phyloP scores from a whole-genome alignment of 2,329 filamentous ascomycete genomes.

The Botrytis fragariae region DNA sequence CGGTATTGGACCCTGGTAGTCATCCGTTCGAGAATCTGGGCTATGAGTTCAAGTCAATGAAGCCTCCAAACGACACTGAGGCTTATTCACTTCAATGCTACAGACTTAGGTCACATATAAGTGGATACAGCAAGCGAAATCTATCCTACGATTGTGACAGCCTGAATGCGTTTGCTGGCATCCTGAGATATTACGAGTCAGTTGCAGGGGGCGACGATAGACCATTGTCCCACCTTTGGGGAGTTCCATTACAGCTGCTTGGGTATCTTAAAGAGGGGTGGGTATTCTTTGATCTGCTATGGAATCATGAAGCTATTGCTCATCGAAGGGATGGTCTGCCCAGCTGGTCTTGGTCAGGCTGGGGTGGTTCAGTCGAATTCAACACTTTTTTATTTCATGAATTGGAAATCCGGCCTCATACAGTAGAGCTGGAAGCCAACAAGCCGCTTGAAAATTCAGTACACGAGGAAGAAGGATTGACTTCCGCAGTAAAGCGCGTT shows the following conservation, averaged over 20 bases:
- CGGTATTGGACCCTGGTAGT: rapidly evolving
- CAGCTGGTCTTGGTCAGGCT: background rate
- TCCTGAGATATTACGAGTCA: background rate
- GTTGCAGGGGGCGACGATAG: rapidly evolving
- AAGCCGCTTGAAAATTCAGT: rapidly evolving
- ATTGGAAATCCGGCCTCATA: background rate
- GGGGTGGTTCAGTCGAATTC: no score
- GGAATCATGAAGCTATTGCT: background rate
- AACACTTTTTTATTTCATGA: no score
- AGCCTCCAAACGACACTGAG: background rate
- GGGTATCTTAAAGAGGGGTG: rapidly evolving
- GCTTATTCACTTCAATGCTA: rapidly evolving
- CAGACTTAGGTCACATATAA: background rate
- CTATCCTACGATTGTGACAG: background rate
- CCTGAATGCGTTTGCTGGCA: background rate
- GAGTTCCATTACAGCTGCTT: background rate
- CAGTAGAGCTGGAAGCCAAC: no score
- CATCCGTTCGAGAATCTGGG: no score
- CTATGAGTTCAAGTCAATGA: background rate
- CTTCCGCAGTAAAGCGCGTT: background rate
- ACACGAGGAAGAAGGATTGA: background rate
- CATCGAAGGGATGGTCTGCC: background rate
- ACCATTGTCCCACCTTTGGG: background rate
- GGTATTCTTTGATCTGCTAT: background rate
- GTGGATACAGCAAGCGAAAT: background rate